Conservation (phyloP, 2,329 filamentous ascomycete species). For the Aureobasidium melanogenum region DNA sequence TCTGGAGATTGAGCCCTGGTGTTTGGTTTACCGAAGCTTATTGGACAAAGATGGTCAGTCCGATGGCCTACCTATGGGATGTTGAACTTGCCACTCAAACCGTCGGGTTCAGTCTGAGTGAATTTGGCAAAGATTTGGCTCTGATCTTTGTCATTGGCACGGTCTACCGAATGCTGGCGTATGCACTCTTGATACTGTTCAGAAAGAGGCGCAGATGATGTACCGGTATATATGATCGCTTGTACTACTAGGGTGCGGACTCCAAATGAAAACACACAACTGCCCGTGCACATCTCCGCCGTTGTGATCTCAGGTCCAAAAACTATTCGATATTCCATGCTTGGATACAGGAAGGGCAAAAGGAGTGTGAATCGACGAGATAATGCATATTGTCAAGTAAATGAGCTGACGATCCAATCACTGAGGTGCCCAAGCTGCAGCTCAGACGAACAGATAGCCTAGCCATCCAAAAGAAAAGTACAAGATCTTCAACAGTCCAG, state of each 20-base stretch:
- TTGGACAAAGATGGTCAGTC: conserved; percentile 43
- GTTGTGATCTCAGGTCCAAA: background rate
- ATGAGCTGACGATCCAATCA: background rate
- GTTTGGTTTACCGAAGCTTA: conserved; percentile 51
- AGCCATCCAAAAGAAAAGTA: conserved; percentile 1
- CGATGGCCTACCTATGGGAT: conserved; percentile 43
- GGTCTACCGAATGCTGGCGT: conserved; percentile 4
- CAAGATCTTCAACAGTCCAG: background rate
- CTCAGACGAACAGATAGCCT: background rate
- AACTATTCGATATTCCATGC: background rate
- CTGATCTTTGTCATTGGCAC: conserved; percentile 11
- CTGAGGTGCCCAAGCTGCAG: background rate
- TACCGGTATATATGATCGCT: background rate
- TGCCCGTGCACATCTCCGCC: background rate
- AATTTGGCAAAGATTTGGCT: conserved; percentile 37
- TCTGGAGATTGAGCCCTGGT: conserved; percentile 47
- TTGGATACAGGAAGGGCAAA: background rate
- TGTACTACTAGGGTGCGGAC: background rate
- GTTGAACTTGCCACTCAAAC: conserved; percentile 36
- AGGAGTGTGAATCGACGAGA: background rate
- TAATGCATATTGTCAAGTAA: background rate
- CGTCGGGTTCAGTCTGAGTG: conserved; percentile 40
- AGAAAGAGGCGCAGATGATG: background rate
- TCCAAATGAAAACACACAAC: background rate
- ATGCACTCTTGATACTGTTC: background rate